Evolutionary conservation across 208 protist species (phyloP).

Genomic region (Strigomonas galati): DNA sequence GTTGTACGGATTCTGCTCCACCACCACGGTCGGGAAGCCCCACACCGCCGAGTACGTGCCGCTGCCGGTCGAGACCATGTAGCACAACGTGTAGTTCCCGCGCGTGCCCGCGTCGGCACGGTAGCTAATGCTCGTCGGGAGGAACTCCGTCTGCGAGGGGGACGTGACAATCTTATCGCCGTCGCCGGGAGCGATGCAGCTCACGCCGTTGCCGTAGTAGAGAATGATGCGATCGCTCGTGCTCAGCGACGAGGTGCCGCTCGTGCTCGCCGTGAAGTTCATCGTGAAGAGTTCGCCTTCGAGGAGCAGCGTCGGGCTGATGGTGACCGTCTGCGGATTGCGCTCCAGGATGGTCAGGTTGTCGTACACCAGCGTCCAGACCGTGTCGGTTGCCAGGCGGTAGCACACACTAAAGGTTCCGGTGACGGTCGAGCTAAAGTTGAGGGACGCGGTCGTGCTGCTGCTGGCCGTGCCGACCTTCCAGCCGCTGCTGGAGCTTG

Average conservation of each 20-base stretch:
- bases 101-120: slow-evolving; percentile 64
- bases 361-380: slow-evolving; percentile 88
- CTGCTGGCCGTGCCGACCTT: slow-evolving; percentile 29
- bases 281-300: slow-evolving; percentile 87
- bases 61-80: slow-evolving; percentile 23
- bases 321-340: slow-evolving; percentile 45
- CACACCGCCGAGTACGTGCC: slow-evolving; percentile 51
- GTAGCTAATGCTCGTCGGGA: slow-evolving; percentile 58
- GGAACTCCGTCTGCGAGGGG: slow-evolving; percentile 55
- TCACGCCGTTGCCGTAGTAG: slow-evolving; percentile 50
- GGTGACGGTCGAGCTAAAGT: slow-evolving; percentile 46
- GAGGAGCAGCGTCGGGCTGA: slow-evolving; percentile 44
- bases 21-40: slow-evolving; percentile 62
- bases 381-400: slow-evolving; percentile 59
- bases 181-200: slow-evolving; percentile 40
- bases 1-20: slow-evolving; percentile 52
- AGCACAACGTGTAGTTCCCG: slow-evolving; percentile 76
- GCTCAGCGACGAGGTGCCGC: slow-evolving; percentile 19
- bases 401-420: slow-evolving; percentile 86
- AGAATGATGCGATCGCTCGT: slow-evolving; percentile 56
- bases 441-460: slow-evolving; percentile 41
- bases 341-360: slow-evolving; percentile 57
- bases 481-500: slow-evolving; percentile 28
- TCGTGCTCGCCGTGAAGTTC: slow-evolving; percentile 30
- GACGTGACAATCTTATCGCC: slow-evolving; percentile 38